Evolutionary conservation across 179 eudicot genomes (phyloP).

Genomic region (Heliamphora pulchella): DNA sequence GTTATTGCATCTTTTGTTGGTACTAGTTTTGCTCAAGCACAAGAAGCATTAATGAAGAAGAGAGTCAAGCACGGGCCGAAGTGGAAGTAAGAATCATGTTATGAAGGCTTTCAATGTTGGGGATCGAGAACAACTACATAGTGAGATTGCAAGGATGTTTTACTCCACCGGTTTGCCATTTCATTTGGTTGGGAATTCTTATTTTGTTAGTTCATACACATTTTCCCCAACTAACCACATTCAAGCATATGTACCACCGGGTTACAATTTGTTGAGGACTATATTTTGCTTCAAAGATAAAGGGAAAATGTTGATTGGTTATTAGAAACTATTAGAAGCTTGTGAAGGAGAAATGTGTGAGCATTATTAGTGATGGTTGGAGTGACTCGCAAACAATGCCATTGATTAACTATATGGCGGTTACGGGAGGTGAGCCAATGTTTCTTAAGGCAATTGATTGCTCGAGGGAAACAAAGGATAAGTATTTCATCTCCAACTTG

Average conservation of each 20-base stretch:
- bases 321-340: background rate
- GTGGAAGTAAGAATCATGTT: background rate
- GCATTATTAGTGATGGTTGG: conserved; percentile 1
- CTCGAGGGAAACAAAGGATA: too few species aligned
- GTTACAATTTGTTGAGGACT: background rate
- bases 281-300: background rate
- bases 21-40: background rate
- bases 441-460: background rate
- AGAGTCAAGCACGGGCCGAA: background rate
- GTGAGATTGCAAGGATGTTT: too few species aligned
- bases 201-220: background rate
- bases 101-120: too few species aligned
- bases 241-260: background rate
- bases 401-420: conserved; percentile 8
- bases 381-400: conserved; percentile 9
- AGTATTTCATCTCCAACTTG: too few species aligned
- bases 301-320: background rate
- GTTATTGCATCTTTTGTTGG: background rate
- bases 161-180: background rate
- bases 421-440: background rate
- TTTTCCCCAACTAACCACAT: background rate
- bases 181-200: background rate
- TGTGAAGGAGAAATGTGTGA: background rate
- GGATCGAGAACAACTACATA: too few species aligned
- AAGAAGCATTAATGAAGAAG: background rate